Evolutionary conservation across 208 protist genomes (phyloP), one percentile per base, ranked within the genome.

Genomic region (Leptomonas pyrrhocoris): DNA sequence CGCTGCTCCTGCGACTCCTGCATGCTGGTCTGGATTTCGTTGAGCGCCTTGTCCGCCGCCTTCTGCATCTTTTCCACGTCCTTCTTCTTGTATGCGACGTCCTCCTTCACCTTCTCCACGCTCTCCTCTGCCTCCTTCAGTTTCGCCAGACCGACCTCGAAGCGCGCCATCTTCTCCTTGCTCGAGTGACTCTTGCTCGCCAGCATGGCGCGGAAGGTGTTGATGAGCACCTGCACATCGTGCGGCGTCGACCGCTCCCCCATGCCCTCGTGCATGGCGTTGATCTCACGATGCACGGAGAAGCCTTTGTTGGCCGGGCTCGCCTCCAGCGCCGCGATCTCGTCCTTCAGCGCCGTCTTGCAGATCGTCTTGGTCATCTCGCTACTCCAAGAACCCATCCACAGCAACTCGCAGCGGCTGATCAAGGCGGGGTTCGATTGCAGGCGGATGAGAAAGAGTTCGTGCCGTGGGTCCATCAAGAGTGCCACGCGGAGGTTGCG

Each of bases 1-100:
- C 95, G 86, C 79, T 98, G 93, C 72, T 98, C 88, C 63, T 94
- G 85, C 2, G 97, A 98, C 51, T 94, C 73, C 69, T 96, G 82
- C 96, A 99, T 99, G 60, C 85, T 97, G 49, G 87, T 86, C 50
- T 96, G 92, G 68, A 99, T 99, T 55, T 98, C 72, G 55, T 91
- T 83, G 49, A 99, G 83, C 30, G 97, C 96, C 27, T 85, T 73
- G 75, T 99, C 96, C 6, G 97, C 97, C 45, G 96, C 89, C 65
- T 93, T 78, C 77, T 99, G 95, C 89, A 98, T 98, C 61, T 38
- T 55, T 61, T 90, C 84, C n/a, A 99, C 88, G 42, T 96, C 75
- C 62, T 84, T 83, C 76, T 97, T 96, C 74, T 98, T 95, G 38
- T 68, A 61, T 16, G 69, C 80, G 0, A 98, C 98, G 45, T 98